A percentile compares a stretch with the other conserved stretches of the same genome.
These are phyloP conservation scores for Bacterosira constricta DNA, from an alignment of 108 stramenopile species.

Conservation along the genomic window DNA sequence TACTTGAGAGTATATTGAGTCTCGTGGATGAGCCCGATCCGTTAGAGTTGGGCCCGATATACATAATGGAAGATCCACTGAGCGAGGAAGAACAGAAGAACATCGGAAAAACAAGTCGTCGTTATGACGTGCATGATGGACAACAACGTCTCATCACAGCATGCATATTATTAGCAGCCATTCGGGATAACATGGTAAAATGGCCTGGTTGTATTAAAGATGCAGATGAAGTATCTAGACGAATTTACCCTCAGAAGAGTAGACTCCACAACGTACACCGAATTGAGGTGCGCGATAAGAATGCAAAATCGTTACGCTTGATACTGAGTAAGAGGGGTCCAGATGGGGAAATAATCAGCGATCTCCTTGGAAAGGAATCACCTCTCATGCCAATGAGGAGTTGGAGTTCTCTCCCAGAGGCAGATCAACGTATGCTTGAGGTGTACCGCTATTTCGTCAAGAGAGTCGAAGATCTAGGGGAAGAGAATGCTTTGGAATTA, in stretches of 20 bases:
- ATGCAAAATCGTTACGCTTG: neutral
- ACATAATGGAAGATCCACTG: conserved; percentile 24
- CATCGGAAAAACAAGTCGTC: conserved; percentile 3
- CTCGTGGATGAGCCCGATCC: too few species aligned
- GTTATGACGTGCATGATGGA: conserved; percentile 44
- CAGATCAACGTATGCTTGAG: conserved; percentile 18
- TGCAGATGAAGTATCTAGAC: conserved; percentile 1
- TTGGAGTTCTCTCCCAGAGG: neutral
- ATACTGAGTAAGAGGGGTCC: neutral
- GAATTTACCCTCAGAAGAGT: conserved; percentile 25
- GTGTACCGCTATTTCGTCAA: conserved; percentile 1
- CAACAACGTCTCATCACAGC: conserved; percentile 39
- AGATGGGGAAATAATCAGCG: too few species aligned
- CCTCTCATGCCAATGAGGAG: neutral
- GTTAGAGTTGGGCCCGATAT: neutral
- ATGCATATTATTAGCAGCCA: conserved; percentile 32
- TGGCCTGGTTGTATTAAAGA: conserved; percentile 5
- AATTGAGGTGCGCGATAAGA: conserved; percentile 17
- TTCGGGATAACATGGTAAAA: conserved; percentile 24
- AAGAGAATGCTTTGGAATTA: neutral
- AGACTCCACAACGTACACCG: conserved; percentile 11
- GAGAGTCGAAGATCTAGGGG: conserved; percentile 3
- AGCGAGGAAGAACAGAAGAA: conserved; percentile 12
- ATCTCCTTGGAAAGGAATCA: too few species aligned
- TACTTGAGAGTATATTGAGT: too few species aligned